Conservation (phyloP, 345 rosid species). For the Salix purpurea region DNA sequence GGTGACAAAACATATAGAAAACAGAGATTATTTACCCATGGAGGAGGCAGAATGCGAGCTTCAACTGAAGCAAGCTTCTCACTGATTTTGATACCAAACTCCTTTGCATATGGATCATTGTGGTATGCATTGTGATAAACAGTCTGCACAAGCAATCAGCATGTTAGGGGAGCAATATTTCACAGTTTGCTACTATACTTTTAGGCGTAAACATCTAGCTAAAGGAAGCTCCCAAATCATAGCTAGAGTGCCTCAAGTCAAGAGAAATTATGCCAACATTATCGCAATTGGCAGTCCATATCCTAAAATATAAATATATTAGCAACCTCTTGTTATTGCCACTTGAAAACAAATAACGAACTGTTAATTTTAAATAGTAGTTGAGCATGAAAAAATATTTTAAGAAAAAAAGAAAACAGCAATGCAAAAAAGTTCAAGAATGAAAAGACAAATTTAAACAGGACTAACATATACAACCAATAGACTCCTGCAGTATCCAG, state of each 20-base stretch:
- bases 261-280: neutral
- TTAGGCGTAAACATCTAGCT: neutral
- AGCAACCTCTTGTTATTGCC: neutral
- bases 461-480: neutral
- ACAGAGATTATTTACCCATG: conserved; percentile 51
- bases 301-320: neutral
- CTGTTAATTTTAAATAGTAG: neutral
- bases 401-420: neutral
- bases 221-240: neutral
- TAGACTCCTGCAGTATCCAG: neutral
- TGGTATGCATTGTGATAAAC: conserved; percentile 69
- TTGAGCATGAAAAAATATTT: neutral
- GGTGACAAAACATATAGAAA: neutral
- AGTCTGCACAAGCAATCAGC: conserved; percentile 43
- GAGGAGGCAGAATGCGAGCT: conserved; percentile 94
- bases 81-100: conserved; percentile 93
- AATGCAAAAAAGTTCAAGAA: neutral
- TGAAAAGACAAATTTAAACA: neutral
- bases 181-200: neutral
- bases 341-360: neutral
- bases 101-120: conserved; percentile 79
- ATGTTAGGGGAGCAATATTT: neutral
- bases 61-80: conserved; percentile 86
- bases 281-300: neutral
- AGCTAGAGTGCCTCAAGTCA: no score